Evolutionary conservation across 768 basidiomycete genomes (phyloP).

Genomic region (Clitopilus passeckerianus): DNA sequence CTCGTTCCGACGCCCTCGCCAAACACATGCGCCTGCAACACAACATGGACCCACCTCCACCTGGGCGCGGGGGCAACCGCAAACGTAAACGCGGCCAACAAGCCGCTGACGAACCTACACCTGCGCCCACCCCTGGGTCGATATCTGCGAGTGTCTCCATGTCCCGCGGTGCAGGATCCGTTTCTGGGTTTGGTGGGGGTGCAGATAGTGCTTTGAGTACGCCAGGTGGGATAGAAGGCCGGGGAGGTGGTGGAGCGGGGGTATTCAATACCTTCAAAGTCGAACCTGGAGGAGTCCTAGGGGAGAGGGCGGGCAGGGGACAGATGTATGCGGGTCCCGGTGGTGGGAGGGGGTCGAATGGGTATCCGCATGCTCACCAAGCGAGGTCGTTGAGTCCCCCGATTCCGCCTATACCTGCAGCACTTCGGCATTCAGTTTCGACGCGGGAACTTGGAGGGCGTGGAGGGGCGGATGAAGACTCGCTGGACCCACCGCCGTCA

Average conservation of each 20-base stretch:
- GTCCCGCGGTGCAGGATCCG: constrained; percentile 13
- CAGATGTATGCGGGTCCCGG: background rate
- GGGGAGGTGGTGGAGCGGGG: constrained; percentile 11
- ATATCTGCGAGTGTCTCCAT: constrained; percentile 7
- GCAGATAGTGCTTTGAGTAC: background rate
- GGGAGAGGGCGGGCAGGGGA: background rate
- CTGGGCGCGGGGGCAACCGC: constrained; percentile 63
- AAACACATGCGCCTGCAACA: constrained; percentile 92
- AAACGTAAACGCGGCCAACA: constrained; percentile 63
- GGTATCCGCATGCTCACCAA: constrained; percentile 32
- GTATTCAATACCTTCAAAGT: constrained; percentile 62
- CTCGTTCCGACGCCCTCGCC: constrained; percentile 87
- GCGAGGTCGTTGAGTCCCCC: background rate
- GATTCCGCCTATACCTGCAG: constrained; percentile 9
- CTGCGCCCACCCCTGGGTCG: no score
- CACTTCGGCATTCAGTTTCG: constrained; percentile 6
- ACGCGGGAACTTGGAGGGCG: constrained; percentile 22
- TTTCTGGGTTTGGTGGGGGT: constrained; percentile 1
- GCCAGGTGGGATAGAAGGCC: background rate
- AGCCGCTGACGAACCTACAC: constrained; percentile 19
- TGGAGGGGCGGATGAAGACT: constrained; percentile 26
- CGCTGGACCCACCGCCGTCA: constrained; percentile 33
- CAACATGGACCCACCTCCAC: constrained; percentile 68
- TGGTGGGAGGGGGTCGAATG: constrained; percentile 9
- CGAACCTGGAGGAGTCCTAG: constrained; percentile 27